Evolutionary conservation across 192 early-diverging fungal genomes (phyloP), one percentile per base, ranked within the genome.

Genomic region (Gigaspora rosea): DNA sequence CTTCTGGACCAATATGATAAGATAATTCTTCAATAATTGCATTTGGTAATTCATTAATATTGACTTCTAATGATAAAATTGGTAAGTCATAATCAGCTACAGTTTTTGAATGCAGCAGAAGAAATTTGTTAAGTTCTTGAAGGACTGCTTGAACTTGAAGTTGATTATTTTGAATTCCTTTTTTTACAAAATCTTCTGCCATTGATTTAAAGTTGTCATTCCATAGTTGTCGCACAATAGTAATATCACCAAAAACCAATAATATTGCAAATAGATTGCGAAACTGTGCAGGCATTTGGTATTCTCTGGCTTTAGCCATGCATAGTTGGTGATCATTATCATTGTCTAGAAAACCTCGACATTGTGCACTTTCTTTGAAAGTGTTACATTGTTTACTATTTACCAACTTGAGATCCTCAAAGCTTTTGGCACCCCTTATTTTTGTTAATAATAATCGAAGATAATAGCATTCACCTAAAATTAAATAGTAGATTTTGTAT

Each of bases 381-480:
- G 77, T 69, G 5, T 41, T 11, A 18, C 73, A 59, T 6, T 47
- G 1, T 2, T 9, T 16, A 27, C 61, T 32, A 35, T 71, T n/a
- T 15, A 82, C 73, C 8, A 65, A 75, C 15, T 72, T 49, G 12
- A 79, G 10, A 36, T 82, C 56, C n/a, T 75, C 77, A 48, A 71
- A 81, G 1, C 72, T 74, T 52, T 9, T 75, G 7, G 80, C 70
- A 41, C 52, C 33, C 33, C 32, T 33, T 33, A 81, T 57, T 41
- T 32, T 63, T 20, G 32, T 61, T 12, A 81, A 51, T 16, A 81
- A 56, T 35, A 79, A n/a, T 13, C 56, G 73, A 3, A 82, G 74
- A 49, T 82, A 82, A 13, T 73, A 82, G 12, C 76, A 18, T 35
- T 81, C 73, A 15, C 81, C 80, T 47, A 41, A 41, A 41, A 27